Conservation (phyloP, 2,329 filamentous ascomycete genomes). For the Lasiodiplodia sp. region DNA sequence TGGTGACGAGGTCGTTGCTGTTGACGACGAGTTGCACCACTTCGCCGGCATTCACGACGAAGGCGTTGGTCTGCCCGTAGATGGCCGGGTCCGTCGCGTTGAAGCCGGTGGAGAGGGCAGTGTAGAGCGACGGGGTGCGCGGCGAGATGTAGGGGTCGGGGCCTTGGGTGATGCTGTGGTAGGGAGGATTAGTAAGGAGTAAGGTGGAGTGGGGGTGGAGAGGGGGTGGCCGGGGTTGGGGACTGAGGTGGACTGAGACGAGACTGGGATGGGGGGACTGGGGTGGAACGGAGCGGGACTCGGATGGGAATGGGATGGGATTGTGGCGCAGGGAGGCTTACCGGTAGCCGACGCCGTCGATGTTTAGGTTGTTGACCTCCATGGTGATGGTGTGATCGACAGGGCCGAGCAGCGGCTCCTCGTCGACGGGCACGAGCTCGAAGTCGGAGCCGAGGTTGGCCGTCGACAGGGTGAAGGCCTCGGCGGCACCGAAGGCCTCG, state of each 20-base stretch:
- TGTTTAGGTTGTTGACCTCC: conserved; percentile 47
- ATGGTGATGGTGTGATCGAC: conserved; percentile 56
- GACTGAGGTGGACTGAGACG: no score
- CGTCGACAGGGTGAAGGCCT: conserved; percentile 51
- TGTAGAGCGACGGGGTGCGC: conserved; percentile 74
- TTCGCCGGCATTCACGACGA: conserved; percentile 42
- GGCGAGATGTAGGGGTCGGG: conserved; percentile 70
- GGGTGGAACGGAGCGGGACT: no score
- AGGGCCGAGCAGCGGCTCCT: conserved; percentile 40
- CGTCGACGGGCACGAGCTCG: conserved; percentile 61
- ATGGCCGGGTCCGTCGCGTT: conserved; percentile 64
- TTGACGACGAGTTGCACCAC: conserved; percentile 34
- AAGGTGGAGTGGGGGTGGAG: no score
- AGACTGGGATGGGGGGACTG: no score
- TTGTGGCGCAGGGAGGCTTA: conserved; percentile 7
- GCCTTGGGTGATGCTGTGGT: conserved; percentile 50
- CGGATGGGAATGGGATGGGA: no score
- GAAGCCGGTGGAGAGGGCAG: conserved; percentile 65
- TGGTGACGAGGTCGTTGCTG: conserved; percentile 34
- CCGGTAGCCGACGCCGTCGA: conserved; percentile 48
- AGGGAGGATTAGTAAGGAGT: not conserved
- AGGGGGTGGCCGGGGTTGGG: no score
- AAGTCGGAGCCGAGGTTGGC: conserved; percentile 71
- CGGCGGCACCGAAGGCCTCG: conserved; percentile 32
- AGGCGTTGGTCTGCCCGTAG: conserved; percentile 62